Base-by-base conservation (phyloP, 345 rosid species). In the Anastatica hierochuntica region DNA sequence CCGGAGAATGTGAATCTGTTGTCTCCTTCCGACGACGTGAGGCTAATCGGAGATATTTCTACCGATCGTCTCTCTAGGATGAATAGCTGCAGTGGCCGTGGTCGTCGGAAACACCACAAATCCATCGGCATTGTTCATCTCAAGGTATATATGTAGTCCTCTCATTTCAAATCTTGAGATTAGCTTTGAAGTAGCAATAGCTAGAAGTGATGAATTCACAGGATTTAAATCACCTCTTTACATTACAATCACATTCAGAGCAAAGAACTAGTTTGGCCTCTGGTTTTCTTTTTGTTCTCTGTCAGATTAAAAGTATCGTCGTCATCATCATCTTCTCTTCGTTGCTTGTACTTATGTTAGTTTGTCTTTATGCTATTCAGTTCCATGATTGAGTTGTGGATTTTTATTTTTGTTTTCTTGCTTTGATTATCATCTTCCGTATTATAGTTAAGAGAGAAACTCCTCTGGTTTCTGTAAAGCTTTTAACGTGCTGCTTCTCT, bases 41-140 rank as follows among this genome's bases (percentile, higher is more conserved):
- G 81, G 55, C 50, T 88, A 64, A 92, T 92, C 74, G 98, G 98
- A 19, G 90, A 83, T 30, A 74, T 69, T 17, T 73, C 98, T 4
- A 54, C 76, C 17, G 71, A 53, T 60, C 77, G 94, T 66, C 62
- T 76, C 8, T 63, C 78, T 35, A 71, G 88, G 56, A 72, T 66
- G 72, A 74, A 81, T 36, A 72, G 78, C 56, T 69, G 77, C 14
- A 74, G 80, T 58, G 76, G 69, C 16, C 66, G 81, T 52, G 27
- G 63, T 11, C 69, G 58, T 8, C 75, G 82, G 72, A 83, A 79
- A 58, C 82, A 71, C 12, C 85, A 65, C 33, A 88, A 81, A 67
- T 71, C 72, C 39, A 77, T 77, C 53, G 95, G 94, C 83, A 78
- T 83, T 75, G 95, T 85, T 63, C 94, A 75, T 56, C 72, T 88